Conservation (phyloP, 441 rosid species). For the Jatropha podagrica region DNA sequence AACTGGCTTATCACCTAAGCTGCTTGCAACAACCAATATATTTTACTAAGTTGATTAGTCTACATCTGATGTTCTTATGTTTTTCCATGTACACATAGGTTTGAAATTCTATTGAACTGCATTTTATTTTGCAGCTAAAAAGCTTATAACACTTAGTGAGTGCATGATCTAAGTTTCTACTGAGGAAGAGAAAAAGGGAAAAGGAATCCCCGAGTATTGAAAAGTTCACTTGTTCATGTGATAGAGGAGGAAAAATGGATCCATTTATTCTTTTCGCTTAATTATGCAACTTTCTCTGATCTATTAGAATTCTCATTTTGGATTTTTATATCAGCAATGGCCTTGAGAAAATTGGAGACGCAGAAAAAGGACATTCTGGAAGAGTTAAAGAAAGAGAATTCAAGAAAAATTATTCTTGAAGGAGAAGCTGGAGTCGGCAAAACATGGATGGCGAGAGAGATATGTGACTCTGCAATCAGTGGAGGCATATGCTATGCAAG, state of each 20-base stretch:
- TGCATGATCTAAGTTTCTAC: too few relatives aligned
- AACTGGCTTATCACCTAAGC: too few relatives aligned
- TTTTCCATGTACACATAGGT: too few relatives aligned
- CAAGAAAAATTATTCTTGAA: slow-evolving; percentile 23
- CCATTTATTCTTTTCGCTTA: background rate
- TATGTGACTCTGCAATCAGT: slow-evolving; percentile 7
- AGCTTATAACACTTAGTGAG: too few relatives aligned
- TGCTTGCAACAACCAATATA: too few relatives aligned
- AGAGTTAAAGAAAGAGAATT: background rate
- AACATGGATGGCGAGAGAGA: slow-evolving; percentile 46
- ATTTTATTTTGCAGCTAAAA: too few relatives aligned
- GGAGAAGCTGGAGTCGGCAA: slow-evolving; percentile 55
- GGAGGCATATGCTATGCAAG: slow-evolving; percentile 13
- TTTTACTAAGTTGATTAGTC: too few relatives aligned
- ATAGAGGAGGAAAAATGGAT: background rate
- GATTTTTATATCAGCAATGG: slow-evolving; percentile 2
- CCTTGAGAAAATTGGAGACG: background rate
- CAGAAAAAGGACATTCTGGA: background rate
- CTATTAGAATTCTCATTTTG: background rate
- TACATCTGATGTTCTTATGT: too few relatives aligned
- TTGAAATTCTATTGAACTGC: too few relatives aligned
- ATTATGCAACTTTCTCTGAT: background rate
- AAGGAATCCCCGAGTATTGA: background rate
- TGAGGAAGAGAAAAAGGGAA: too few relatives aligned
- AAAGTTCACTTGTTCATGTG: background rate